Conservation (phyloP, 1,284 basidiomycete species). For the Moniliella sp. region DNA sequence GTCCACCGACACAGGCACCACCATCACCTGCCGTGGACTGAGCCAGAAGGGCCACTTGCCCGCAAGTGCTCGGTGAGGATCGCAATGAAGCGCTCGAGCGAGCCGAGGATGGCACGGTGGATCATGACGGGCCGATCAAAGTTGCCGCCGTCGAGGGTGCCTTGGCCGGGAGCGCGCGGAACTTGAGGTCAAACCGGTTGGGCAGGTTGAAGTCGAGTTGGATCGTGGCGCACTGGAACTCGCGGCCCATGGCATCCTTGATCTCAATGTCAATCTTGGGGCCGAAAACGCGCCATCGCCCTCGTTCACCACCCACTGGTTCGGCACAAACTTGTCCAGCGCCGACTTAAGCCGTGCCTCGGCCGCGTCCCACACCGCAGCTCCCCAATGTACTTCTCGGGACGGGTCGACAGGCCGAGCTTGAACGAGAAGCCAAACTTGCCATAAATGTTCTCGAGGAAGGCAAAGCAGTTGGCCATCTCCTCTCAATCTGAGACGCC, state of each 20-base stretch:
- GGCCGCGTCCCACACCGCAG: slow-evolving; percentile 70
- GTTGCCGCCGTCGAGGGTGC: slow-evolving; percentile 1
- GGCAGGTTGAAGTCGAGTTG: slow-evolving; percentile 98
- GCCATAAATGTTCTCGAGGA: slow-evolving; percentile 70
- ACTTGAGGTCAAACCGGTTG: slow-evolving; percentile 87
- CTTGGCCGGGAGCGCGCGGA: slow-evolving; percentile 37
- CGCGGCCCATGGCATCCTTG: slow-evolving; percentile 71
- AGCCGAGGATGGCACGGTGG: slow-evolving; percentile 86
- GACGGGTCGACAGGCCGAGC: slow-evolving; percentile 81
- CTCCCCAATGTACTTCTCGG: slow-evolving; percentile 76
- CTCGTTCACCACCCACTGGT: slow-evolving; percentile 78
- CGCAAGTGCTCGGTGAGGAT: slow-evolving; percentile 87
- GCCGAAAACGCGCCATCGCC: slow-evolving; percentile 63
- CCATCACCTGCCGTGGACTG: slow-evolving; percentile 73
- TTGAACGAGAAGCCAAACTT: slow-evolving; percentile 94
- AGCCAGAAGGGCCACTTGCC: slow-evolving; percentile 99
- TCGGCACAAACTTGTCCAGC: slow-evolving; percentile 66
- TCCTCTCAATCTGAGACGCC: slow-evolving; percentile 69
- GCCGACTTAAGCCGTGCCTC: slow-evolving; percentile 74
- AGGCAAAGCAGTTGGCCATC: slow-evolving; percentile 69
- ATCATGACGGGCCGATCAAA: slow-evolving; percentile 76
- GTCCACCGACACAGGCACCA: slow-evolving; percentile 73
- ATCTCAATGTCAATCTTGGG: slow-evolving; percentile 86
- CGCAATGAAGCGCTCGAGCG: slow-evolving; percentile 82
- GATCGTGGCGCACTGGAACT: slow-evolving; percentile 86